A percentile compares a stretch with the other conserved stretches of the same genome.
These are phyloP conservation scores for Mycotypha africana DNA, from an alignment of 371 early-diverging fungal species.

Conservation along the genomic window DNA sequence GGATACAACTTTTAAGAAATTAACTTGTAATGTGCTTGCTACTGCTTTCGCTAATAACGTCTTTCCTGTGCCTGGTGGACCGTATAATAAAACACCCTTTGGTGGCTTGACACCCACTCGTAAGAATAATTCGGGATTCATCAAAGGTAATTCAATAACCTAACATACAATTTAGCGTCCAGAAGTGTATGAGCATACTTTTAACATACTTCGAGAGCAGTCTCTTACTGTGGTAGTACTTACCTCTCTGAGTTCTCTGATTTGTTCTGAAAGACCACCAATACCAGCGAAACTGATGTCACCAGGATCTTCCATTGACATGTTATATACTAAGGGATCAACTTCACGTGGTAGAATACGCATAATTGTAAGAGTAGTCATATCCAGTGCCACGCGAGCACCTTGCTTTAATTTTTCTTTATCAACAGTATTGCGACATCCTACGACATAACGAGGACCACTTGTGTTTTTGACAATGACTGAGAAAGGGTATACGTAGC, in stretches of 20 bases:
- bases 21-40: constrained; percentile 95
- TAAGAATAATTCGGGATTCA: constrained; percentile 98
- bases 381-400: constrained; percentile 97
- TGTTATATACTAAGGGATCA: constrained; percentile 99
- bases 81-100: constrained; percentile 98
- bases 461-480: constrained; percentile 98
- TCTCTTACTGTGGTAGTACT: constrained; percentile 1
- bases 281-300: constrained; percentile 95
- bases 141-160: constrained; percentile 97
- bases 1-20: constrained; percentile 96
- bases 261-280: constrained; percentile 97
- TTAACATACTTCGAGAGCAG: too few relatives aligned
- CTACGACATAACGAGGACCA: constrained; percentile 99
- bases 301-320: constrained; percentile 98
- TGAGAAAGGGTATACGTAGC: constrained; percentile 13
- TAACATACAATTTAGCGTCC: too few relatives aligned
- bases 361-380: constrained; percentile 99
- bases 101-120: constrained; percentile 98
- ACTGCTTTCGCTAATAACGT: constrained; percentile 95
- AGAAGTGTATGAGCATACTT: too few relatives aligned
- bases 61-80: constrained; percentile 97
- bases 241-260: constrained; percentile 93
- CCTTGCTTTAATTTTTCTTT: constrained; percentile 94
- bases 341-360: constrained; percentile 98
- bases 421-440: constrained; percentile 92